Conservation (phyloP, 2,329 filamentous ascomycete species). For the Scytalidium sp. region DNA sequence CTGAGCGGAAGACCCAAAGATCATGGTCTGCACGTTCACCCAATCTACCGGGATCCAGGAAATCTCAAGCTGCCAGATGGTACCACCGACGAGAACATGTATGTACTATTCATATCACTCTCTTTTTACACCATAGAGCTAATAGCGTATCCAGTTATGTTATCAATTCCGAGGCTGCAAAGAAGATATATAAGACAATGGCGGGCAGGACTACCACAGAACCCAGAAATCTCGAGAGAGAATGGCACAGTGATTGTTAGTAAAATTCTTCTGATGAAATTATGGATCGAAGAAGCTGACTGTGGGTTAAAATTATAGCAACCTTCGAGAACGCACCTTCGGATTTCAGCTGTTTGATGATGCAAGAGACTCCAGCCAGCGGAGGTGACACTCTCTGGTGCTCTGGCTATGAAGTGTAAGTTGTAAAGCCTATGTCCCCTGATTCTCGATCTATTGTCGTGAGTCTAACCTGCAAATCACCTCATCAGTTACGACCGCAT, state of each 20-base stretch:
- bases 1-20: constrained; percentile 51
- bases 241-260: constrained; percentile 35
- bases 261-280: background rate
- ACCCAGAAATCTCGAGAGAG: constrained; percentile 28
- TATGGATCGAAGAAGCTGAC: constrained; percentile 1
- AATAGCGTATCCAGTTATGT: constrained; percentile 28
- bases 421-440: background rate
- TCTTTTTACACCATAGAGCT: background rate
- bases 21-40: constrained; percentile 56
- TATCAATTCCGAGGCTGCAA: constrained; percentile 54
- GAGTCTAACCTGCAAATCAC: background rate
- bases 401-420: constrained; percentile 56
- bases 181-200: constrained; percentile 45
- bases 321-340: constrained; percentile 43
- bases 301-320: constrained; percentile 28
- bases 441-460: background rate
- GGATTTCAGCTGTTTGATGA: constrained; percentile 43
- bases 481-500: constrained; percentile 52
- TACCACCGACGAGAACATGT: constrained; percentile 34
- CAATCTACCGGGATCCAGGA: constrained; percentile 40
- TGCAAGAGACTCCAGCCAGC: constrained; percentile 37
- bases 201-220: constrained; percentile 24
- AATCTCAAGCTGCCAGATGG: constrained; percentile 35
- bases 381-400: constrained; percentile 63
- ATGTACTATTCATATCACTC: constrained; percentile 7